A percentile compares a stretch with the other conserved stretches of the same genome.
phyloP scores from a whole-genome alignment of 257 asterid species.

The Primulina eburnea region DNA sequence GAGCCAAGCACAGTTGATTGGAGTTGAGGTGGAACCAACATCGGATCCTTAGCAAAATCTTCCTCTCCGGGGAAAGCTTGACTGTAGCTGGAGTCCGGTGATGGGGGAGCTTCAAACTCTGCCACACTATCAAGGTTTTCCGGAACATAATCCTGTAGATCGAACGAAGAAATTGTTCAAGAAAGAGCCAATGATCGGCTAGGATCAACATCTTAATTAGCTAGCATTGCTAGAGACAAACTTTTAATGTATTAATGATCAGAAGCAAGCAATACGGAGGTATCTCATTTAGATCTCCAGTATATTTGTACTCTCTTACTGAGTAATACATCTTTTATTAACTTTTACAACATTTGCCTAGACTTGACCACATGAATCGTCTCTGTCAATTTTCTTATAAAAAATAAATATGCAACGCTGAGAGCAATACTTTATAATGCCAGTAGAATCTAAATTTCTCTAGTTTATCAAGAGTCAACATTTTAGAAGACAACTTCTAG shows the following conservation, averaged over 20 bases:
- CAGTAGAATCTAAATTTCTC: not conserved
- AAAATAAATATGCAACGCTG: not conserved
- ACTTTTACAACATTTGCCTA: not conserved
- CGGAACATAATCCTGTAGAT: slow-evolving; percentile 60
- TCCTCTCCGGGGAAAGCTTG: slow-evolving; percentile 63
- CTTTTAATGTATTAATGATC: not conserved
- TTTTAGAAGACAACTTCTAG: not conserved
- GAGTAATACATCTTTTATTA: not conserved
- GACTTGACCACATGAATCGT: not conserved
- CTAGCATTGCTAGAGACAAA: not conserved
- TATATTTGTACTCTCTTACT: not conserved
- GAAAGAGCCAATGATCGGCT: not conserved
- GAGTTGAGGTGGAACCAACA: slow-evolving; percentile 74
- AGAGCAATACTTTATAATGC: not conserved
- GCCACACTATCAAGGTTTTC: slow-evolving; percentile 75
- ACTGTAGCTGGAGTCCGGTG: slow-evolving; percentile 80
- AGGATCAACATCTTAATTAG: not conserved
- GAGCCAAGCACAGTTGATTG: slow-evolving; percentile 43
- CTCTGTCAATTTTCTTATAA: not conserved
- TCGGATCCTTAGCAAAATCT: slow-evolving; percentile 76
- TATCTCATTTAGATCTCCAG: not conserved
- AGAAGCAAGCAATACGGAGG: not conserved
- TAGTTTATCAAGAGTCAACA: not conserved
- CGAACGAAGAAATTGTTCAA: not conserved
- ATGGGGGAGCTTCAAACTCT: slow-evolving; percentile 83